Base-by-base conservation (phyloP, 2,329 filamentous ascomycete species). In the Sporothrix luriei region DNA sequence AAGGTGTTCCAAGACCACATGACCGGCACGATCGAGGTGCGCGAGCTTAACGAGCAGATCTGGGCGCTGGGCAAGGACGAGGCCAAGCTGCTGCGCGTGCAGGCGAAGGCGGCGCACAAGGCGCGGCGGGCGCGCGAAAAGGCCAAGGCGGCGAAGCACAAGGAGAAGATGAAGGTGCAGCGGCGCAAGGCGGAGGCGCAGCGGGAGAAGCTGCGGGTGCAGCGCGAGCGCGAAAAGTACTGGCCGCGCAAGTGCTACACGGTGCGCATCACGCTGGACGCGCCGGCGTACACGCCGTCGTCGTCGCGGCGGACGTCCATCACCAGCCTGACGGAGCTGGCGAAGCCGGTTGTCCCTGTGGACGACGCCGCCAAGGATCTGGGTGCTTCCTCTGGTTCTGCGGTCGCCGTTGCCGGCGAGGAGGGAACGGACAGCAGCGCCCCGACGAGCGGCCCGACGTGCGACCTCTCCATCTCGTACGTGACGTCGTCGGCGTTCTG, bases 401-500 rank as follows among this genome's bases (percentile, higher is more conserved):
- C 73, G 29, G 73, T 71, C 14, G 49, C 51, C n/a, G 64, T 43
- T 10, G 40, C 40, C 40, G 40, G 2, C 14, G 40, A 13, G 4
- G 40, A 43, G 11, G 40, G 11, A 3, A 11, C 40, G 2, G 68
- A 52, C n/a, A 66, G 29, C 5, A 29, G 29, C 29, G 29, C 29
- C 5, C 3, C 33, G 6, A 33, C 66, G 11, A 52, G 57, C 10
- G 52, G 21, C 40, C 67, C 69, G 59, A 77, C 55, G 7, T 85
- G 83, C 75, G 79, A 83, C 66, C 76, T 90, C 7, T 80, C 83
- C 3, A 74, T 90, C n/a, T 85, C 84, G 0, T 90, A 90, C 74
- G 83, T 89, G 48, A 88, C 88, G 0, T 79, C 80, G 9, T 81
- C 82, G 0, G 87, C 87, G 0, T 85, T 79, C 71, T 90, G 88